Conservation (phyloP, 2,329 filamentous ascomycete species). For the Myriosclerotinia duriaeana region DNA sequence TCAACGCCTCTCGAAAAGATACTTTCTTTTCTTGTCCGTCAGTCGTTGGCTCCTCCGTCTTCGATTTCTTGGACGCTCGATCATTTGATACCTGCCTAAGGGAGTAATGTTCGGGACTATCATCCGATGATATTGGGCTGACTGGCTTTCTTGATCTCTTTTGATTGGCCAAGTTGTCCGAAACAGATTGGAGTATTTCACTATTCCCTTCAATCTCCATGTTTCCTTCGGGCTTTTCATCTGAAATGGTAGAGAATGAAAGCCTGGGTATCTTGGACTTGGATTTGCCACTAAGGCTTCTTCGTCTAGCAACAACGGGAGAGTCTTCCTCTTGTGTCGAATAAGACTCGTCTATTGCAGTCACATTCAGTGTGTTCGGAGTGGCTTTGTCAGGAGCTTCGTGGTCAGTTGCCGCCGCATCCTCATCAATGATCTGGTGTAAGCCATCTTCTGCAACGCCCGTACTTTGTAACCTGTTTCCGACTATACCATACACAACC, state of each 20-base stretch:
- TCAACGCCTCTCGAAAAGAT: constrained; percentile 52
- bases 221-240: constrained; percentile 20
- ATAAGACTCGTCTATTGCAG: not conserved
- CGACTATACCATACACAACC: constrained; percentile 60
- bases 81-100: constrained; percentile 32
- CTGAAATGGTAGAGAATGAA: constrained; percentile 4
- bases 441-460: constrained; percentile 40
- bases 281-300: not conserved
- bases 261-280: constrained; percentile 20
- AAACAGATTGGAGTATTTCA: not conserved
- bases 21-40: constrained; percentile 47
- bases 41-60: constrained; percentile 35
- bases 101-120: constrained; percentile 29
- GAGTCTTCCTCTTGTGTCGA: not conserved
- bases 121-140: constrained; percentile 35
- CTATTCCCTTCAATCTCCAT: not conserved
- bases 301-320: not conserved
- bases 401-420: constrained; percentile 19
- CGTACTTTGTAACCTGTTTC: constrained; percentile 50
- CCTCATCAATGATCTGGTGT: constrained; percentile 33
- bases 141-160: constrained; percentile 39
- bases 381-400: not conserved
- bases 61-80: constrained; percentile 40
- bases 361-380: not conserved
- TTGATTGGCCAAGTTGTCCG: constrained; percentile 36